phyloP scores from a whole-genome alignment of 116 monocot genomes.

The Trichopus zeylanicus region DNA sequence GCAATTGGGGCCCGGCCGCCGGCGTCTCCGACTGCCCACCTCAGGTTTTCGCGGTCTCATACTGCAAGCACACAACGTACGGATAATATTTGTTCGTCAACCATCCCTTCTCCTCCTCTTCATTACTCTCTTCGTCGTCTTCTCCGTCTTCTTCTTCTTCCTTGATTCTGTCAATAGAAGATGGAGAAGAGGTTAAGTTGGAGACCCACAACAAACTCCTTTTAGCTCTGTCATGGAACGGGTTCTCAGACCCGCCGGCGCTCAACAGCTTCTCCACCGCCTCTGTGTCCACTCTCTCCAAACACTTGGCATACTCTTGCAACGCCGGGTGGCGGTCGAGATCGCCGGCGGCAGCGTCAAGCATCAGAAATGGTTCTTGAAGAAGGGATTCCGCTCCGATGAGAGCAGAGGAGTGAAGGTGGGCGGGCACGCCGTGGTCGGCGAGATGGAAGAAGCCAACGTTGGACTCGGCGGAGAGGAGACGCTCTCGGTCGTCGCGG shows the following conservation, averaged over 20 bases:
- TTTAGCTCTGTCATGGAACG: not conserved
- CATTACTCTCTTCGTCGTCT: not conserved
- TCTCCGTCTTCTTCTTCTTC: not conserved
- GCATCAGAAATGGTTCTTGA: constrained; percentile 10
- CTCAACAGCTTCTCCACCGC: constrained; percentile 28
- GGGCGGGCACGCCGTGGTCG: constrained; percentile 28
- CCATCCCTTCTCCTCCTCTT: not conserved
- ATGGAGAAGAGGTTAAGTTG: not conserved
- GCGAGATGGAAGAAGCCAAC: constrained; percentile 45
- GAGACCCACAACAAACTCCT: constrained; percentile 43
- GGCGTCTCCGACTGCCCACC: constrained; percentile 19
- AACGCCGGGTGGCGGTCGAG: not conserved
- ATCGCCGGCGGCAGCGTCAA: constrained; percentile 11
- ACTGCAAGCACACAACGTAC: constrained; percentile 27
- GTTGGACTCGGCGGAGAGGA: constrained; percentile 20
- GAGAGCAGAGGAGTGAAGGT: constrained; percentile 15
- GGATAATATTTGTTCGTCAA: constrained; percentile 20
- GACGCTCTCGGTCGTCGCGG: too few relatives aligned
- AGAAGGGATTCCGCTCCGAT: constrained; percentile 9
- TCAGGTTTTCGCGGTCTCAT: constrained; percentile 18
- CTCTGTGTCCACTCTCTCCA: constrained; percentile 26
- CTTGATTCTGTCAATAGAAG: not conserved
- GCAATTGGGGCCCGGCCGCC: constrained; percentile 17
- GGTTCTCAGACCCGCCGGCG: too few relatives aligned
- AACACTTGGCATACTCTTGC: constrained; percentile 8